Conservation (phyloP, 2,329 filamentous ascomycete genomes). For the Moelleriella libera region DNA sequence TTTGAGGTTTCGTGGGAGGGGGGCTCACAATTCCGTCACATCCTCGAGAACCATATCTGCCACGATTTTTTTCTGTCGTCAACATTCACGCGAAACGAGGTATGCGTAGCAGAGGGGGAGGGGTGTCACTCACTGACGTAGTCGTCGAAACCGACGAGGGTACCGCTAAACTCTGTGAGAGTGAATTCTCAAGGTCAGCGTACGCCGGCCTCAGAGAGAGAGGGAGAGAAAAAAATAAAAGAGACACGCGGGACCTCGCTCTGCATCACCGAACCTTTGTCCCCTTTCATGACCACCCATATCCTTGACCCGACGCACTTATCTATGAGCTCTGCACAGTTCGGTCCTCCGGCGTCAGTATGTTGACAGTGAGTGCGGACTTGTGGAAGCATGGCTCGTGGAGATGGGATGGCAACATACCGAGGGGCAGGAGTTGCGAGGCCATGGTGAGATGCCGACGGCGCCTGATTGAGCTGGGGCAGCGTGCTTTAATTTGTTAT, state of each 20-base stretch:
- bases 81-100: not conserved
- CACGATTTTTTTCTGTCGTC: too few species aligned
- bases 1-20: too few species aligned
- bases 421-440: conserved; percentile 59
- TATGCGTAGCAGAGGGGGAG: not conserved
- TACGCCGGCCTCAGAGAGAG: not conserved
- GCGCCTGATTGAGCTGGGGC: too few species aligned
- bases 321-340: conserved; percentile 74
- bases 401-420: conserved; percentile 23
- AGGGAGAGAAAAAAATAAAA: too few species aligned
- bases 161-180: conserved; percentile 77
- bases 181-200: not conserved
- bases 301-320: conserved; percentile 96
- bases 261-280: conserved; percentile 55
- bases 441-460: conserved; percentile 35
- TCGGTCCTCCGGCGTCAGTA: not conserved
- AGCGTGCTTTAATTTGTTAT: too few species aligned
- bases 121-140: conserved; percentile 78
- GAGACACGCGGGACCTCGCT: not conserved
- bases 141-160: conserved; percentile 90
- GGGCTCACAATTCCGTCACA: conserved; percentile 80
- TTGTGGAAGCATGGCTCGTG: not conserved
- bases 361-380: not conserved
- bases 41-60: conserved; percentile 96
- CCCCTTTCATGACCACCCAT: conserved; percentile 99